These are phyloP conservation scores for Silene latifolia DNA, from an alignment of 148 eudicot genomes.

Conservation along the genomic window DNA sequence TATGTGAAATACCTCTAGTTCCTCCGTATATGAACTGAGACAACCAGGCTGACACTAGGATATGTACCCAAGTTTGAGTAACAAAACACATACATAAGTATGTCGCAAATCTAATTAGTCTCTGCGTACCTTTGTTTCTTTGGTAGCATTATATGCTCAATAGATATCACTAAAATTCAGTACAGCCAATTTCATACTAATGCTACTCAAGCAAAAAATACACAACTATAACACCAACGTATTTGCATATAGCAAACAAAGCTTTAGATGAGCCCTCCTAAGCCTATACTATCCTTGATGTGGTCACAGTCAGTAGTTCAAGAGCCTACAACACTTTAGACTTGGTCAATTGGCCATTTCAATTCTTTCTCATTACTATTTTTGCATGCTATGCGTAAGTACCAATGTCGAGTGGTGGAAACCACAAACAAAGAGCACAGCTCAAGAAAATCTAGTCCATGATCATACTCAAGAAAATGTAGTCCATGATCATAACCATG, in stretches of 20 bases:
- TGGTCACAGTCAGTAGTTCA: not conserved
- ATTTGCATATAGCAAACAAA: not conserved
- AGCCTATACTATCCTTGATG: not conserved
- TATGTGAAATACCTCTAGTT: too few relatives aligned
- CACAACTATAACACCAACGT: not conserved
- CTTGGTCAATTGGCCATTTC: too few relatives aligned
- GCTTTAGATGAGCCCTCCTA: not conserved
- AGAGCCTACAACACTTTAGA: too few relatives aligned
- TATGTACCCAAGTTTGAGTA: too few relatives aligned
- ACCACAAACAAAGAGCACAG: not conserved
- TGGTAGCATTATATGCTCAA: not conserved
- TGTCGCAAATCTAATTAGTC: not conserved
- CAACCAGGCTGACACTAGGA: too few relatives aligned
- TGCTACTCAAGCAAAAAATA: not conserved
- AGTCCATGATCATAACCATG: too few relatives aligned
- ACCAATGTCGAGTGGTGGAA: not conserved
- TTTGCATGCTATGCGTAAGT: not conserved
- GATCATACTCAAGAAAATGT: too few relatives aligned
- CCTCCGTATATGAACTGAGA: too few relatives aligned
- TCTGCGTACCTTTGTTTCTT: not conserved
- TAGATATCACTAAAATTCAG: not conserved
- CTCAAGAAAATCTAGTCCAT: too few relatives aligned
- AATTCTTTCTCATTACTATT: not conserved
- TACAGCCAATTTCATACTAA: not conserved
- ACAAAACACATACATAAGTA: too few relatives aligned